Base-by-base conservation (phyloP, 2,329 filamentous ascomycete species). In the Harringtonia lauricola region DNA sequence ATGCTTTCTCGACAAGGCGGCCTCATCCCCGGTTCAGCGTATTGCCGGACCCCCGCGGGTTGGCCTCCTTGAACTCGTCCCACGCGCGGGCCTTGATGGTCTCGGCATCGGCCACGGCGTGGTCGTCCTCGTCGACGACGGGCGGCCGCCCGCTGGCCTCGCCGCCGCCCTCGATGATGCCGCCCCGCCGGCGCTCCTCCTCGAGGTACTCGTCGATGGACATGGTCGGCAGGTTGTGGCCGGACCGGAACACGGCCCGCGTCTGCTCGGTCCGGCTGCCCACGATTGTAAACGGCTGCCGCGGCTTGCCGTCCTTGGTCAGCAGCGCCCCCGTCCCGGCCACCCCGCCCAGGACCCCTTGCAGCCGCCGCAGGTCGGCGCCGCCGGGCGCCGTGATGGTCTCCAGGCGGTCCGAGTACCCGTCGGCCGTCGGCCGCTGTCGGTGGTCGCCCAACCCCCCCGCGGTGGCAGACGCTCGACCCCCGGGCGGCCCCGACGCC, bases 171-270 rank as follows among this genome's bases (percentile, higher is more conserved):
- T 95, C 84, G 44, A 96, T 86, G 46, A 98, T 89, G 18, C 86
- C 86, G 15, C 92, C 92, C 49, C 85, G 71, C 52, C 76, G 74
- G 57, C 76, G 75, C 66, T 96, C 92, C 62, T 96, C 90, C 42
- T 94, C 92, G 15, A 98, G 70, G 57, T 96, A 98, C 65, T 98
- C 92, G 54, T 98, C 92, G 49, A 98, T 95, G 2, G 79, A 86
- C 92, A 98, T 96, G 3, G 92, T 96, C 1, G 92, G 92, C 46
- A 98, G 66, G 63, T 86, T 95, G 60, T 98, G 92, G 8, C 92
- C 87, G 0, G 87, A 79, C 44, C 86, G 75, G 63, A 98, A 98
- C 1, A 98, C 90, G 3, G 83, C 83, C 46, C 81, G 72, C 47
- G 81, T 76, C 47, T 95, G 63, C 48, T 87, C 81, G 49, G 86